Conservation (phyloP, 176 grass and related monocot species). For the Zizania latifolia region DNA sequence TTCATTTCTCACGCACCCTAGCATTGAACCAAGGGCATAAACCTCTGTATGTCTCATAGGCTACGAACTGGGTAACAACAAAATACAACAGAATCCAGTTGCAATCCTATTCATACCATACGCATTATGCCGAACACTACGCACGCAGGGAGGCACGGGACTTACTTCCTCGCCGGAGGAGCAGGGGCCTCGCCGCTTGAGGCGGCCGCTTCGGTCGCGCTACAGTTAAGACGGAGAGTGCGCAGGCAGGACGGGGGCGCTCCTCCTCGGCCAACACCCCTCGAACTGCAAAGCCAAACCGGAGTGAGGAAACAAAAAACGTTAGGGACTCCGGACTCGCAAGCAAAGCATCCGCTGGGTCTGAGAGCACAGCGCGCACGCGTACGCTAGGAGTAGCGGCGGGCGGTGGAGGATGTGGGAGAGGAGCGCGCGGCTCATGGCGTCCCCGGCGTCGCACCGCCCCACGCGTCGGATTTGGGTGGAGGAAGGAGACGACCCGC, state of each 20-base stretch:
- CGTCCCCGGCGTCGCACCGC: slow-evolving; percentile 2
- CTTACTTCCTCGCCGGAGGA: slow-evolving; percentile 36
- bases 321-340: background rate
- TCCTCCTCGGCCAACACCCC: slow-evolving; percentile 27
- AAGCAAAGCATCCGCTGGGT: background rate
- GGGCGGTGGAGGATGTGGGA: slow-evolving; percentile 45
- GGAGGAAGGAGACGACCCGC: slow-evolving; percentile 23
- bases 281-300: slow-evolving; percentile 19
- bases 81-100: background rate
- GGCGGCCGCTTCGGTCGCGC: background rate
- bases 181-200: slow-evolving; percentile 22
- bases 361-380: background rate
- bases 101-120: background rate
- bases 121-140: slow-evolving; percentile 37
- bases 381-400: slow-evolving; percentile 39
- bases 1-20: background rate
- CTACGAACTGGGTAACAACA: background rate
- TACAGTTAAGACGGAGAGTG: slow-evolving; percentile 34
- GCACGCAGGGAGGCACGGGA: background rate
- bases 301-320: background rate
- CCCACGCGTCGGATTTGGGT: slow-evolving; percentile 31
- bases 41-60: background rate
- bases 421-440: slow-evolving; percentile 53
- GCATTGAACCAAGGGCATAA: background rate
- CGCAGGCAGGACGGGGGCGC: slow-evolving; percentile 11